A percentile compares a stretch with the other conserved stretches of the same genome.
phyloP scores from a whole-genome alignment of 2,329 filamentous ascomycete species.

The Ceratocystis diversiconidia region DNA sequence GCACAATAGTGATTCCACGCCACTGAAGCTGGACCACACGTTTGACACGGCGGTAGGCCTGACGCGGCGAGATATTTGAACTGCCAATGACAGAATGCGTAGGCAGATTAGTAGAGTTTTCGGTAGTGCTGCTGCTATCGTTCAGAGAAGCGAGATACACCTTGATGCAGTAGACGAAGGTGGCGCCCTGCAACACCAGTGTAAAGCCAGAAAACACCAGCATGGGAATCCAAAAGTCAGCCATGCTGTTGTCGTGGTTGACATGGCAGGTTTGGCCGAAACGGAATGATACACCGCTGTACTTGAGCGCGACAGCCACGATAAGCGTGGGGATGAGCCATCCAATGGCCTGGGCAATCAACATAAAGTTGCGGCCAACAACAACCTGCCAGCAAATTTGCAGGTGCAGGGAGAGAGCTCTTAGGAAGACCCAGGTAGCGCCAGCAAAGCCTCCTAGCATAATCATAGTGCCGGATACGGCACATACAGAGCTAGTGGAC shows the following conservation, averaged over 20 bases:
- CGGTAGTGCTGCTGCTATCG: constrained; percentile 56
- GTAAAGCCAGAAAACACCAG: constrained; percentile 63
- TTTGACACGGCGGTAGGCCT: constrained; percentile 74
- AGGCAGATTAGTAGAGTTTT: constrained; percentile 52
- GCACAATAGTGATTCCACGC: constrained; percentile 78
- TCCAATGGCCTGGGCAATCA: constrained; percentile 61
- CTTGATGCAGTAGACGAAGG: constrained; percentile 85
- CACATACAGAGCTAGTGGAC: constrained; percentile 67
- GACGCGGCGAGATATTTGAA: constrained; percentile 63
- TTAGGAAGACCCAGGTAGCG: constrained; percentile 81
- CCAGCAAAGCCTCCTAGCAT: constrained; percentile 74
- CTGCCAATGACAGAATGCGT: constrained; percentile 58
- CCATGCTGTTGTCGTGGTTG: constrained; percentile 72
- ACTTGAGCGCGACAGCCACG: constrained; percentile 58
- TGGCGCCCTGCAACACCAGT: constrained; percentile 67
- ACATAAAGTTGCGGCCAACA: constrained; percentile 81
- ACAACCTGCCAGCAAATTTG: constrained; percentile 97
- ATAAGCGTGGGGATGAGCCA: constrained; percentile 73
- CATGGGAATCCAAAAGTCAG: constrained; percentile 81
- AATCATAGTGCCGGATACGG: constrained; percentile 73
- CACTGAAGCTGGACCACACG: constrained; percentile 86
- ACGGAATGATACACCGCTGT: constrained; percentile 87
- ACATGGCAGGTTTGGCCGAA: constrained; percentile 89
- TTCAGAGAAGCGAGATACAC: constrained; percentile 77
- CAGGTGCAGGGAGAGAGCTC: constrained; percentile 81